Base-by-base conservation (phyloP, 495 filamentous ascomycete genomes). In the Penicillium diatomitis region DNA sequence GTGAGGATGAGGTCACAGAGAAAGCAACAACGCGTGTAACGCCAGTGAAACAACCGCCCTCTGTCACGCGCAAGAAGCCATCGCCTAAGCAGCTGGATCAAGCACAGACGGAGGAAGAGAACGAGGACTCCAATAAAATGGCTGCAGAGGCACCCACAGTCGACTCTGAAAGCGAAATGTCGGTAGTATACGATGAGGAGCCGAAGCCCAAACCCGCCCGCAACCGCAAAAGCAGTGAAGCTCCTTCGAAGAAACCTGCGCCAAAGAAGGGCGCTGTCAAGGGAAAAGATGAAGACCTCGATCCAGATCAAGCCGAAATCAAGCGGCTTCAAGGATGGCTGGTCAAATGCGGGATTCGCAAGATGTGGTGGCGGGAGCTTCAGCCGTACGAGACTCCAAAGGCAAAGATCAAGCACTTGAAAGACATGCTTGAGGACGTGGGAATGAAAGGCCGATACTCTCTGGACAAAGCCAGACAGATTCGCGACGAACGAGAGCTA, bases 361-460 rank as follows among this genome's bases (percentile, higher is more conserved):
- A 96, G 61, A 78, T 96, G 53, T 98, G 94, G 92, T 74, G 73
- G 35, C 79, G 83, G 48, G 88, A 95, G 67, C 76, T 98, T 44
- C 75, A 76, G 49, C 84, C 87, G 52, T 85, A 80, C 60, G 84
- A 81, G 40, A 87, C 84, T 29, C 62, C 77, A 9, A 86, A 83
- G 55, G 87, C 78, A 6, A 96, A 96, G 71, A 89, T 96, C 49
- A 69, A 70, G 47, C 88, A 95, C 64, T 77, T 97, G 9, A 88
- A 80, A 57, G 63, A 64, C 3, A 82, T 94, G 79, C 75, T 98
- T 32, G 73, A 73, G 28, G 87, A 92, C 6, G 73, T 80, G 28
- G 94, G 92, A 3, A 95, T 98, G 85, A 80, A 77, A 5, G 91
- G 91, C 0, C 78, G 90, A 28, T 95, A 86, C 67, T 94, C 88